Conservation (phyloP, 1,284 basidiomycete species). For the Leccinum subrobustum region DNA sequence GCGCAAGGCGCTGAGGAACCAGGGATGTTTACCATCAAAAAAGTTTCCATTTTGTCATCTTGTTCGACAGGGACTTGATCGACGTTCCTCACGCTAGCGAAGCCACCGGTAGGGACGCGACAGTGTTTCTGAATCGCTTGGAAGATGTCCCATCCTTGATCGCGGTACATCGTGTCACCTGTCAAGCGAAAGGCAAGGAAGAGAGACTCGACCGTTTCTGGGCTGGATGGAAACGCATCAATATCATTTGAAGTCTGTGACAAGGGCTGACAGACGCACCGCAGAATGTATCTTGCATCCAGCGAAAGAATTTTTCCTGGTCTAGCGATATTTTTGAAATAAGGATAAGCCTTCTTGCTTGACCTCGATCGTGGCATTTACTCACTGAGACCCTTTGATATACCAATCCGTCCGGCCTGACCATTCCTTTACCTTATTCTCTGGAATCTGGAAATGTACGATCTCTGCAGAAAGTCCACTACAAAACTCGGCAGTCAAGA, state of each 20-base stretch:
- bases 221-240: constrained; percentile 45
- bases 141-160: constrained; percentile 90
- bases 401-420: constrained; percentile 70
- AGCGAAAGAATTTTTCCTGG: constrained; percentile 52
- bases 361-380: neutral
- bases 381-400: constrained; percentile 74
- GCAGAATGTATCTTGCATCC: constrained; percentile 90
- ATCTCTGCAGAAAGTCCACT: constrained; percentile 86
- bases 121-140: constrained; percentile 87
- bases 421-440: constrained; percentile 47
- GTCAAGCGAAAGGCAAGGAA: constrained; percentile 88
- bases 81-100: constrained; percentile 84
- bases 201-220: constrained; percentile 93
- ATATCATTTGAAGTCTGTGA: neutral
- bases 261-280: constrained; percentile 40
- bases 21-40: constrained; percentile 67
- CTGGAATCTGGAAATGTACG: constrained; percentile 67
- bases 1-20: neutral
- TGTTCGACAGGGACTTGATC: constrained; percentile 64
- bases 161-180: constrained; percentile 79
- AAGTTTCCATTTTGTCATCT: constrained; percentile 95
- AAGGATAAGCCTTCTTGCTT: constrained; percentile 6
- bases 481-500: constrained; percentile 4
- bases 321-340: constrained; percentile 31
- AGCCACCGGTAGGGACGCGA: constrained; percentile 74